Conservation (phyloP, 164 flowering plant species). For the Taxillus chinensis region DNA sequence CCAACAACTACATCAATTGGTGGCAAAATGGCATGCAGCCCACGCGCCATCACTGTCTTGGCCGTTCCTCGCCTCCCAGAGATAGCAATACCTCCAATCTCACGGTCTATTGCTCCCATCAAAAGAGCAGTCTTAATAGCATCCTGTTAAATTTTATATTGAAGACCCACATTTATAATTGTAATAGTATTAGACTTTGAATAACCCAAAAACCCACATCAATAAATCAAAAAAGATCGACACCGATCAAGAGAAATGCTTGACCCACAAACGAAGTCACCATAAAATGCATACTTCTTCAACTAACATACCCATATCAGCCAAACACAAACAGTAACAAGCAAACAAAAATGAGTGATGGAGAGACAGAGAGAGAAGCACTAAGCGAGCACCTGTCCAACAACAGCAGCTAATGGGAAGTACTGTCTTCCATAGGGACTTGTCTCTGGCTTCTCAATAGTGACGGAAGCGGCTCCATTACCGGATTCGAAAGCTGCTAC, state of each 20-base stretch:
- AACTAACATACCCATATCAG: neutral
- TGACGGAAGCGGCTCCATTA: slow-evolving; percentile 45
- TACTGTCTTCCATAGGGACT: slow-evolving; percentile 57
- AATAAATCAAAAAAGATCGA: too few species aligned
- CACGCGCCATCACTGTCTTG: slow-evolving; percentile 97
- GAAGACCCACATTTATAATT: neutral
- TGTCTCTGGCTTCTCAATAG: slow-evolving; percentile 12
- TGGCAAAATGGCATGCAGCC: slow-evolving; percentile 84
- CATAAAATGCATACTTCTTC: too few species aligned
- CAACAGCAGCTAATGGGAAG: slow-evolving; percentile 94
- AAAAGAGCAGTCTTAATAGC: slow-evolving; percentile 89
- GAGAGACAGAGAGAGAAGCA: slow-evolving; percentile 2
- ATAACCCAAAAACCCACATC: too few species aligned
- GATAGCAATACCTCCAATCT: slow-evolving; percentile 89
- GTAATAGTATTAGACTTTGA: too few species aligned
- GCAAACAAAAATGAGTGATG: neutral
- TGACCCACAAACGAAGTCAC: too few species aligned
- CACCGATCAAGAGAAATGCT: too few species aligned
- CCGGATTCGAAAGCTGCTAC: slow-evolving; percentile 29
- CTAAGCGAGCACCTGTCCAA: slow-evolving; percentile 88
- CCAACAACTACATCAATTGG: slow-evolving; percentile 90
- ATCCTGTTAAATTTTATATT: slow-evolving; percentile 36
- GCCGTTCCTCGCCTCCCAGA: slow-evolving; percentile 95
- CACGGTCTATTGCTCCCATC: slow-evolving; percentile 93
- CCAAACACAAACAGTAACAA: neutral